Evolutionary conservation across 306 rosid genomes (phyloP), one percentile per base, ranked within the genome.

Genomic region (Inga leiocalycina): DNA sequence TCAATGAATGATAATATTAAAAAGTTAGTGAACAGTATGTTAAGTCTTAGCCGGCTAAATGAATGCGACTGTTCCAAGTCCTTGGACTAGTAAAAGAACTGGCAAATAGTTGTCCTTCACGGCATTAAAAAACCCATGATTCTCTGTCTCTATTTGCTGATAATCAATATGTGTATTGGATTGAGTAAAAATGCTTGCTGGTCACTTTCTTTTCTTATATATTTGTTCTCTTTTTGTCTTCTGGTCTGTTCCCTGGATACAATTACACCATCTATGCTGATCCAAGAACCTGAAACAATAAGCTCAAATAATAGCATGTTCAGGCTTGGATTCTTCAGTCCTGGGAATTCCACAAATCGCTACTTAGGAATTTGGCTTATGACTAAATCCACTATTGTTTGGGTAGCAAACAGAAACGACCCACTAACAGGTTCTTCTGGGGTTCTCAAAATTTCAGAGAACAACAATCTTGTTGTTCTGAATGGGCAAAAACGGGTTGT

Each of bases 401-500:
- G 59, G 59, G 59, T 52, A 4, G 59, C 59, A 16, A 52, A 52
- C 59, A 16, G 22, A 17, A 17, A 17, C 3, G 59, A 52, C 1
- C 59, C 67, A 10, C 35, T 61, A 0, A 24, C 15, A 8, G 34
- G 8, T 61, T 61, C 67, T 61, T 61, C 16, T n/a, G 67, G 66
- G 5, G n/a, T 59, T 59, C 32, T 59, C 13, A 59, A 35, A 61
- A 52, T 52, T 5, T 52, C 59, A 74, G 48, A 32, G 34, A 32
- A 32, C 34, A 2, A 32, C 34, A 32, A 32, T 2, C 34, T 32
- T 32, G 34, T 32, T 32, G 78, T 85, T 16, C 16, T 85, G 5
- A 80, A 89, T 74, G 83, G 85, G n/a, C 65, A 74, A 3, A 62
- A 70, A 4, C 44, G 20, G 19, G 27, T 79, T 24, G 20, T 86